Percentiles rank a stretch among this genome's conserved stretches.
These are phyloP conservation scores for Galerina marginata DNA, from an alignment of 768 basidiomycete species.

Conservation along the genomic window DNA sequence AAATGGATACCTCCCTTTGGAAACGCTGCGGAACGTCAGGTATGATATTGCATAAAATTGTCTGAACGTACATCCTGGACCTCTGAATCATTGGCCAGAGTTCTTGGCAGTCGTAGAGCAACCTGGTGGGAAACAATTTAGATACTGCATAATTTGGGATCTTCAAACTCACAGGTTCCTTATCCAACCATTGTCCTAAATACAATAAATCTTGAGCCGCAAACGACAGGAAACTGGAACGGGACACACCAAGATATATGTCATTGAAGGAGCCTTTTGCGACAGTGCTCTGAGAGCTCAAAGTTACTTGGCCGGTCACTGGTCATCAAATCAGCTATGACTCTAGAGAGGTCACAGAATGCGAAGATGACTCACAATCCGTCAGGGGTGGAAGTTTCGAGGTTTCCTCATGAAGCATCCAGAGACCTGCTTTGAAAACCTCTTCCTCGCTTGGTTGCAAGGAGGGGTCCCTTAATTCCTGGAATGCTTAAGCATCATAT, in stretches of 20 bases:
- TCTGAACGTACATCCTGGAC: constrained; percentile 37
- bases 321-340: constrained; percentile 1
- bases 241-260: constrained; percentile 41
- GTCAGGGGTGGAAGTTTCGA: constrained; percentile 46
- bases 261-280: constrained; percentile 45
- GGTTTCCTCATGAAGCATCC: constrained; percentile 43
- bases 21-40: constrained; percentile 37
- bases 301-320: constrained; percentile 49
- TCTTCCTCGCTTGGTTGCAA: constrained; percentile 35
- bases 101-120: constrained; percentile 42
- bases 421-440: constrained; percentile 42
- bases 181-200: constrained; percentile 48
- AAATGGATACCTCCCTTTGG: constrained; percentile 46
- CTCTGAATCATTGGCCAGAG: constrained; percentile 36
- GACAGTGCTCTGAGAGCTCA: constrained; percentile 33
- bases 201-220: constrained; percentile 1
- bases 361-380: constrained; percentile 38
- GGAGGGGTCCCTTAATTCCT: constrained; percentile 42
- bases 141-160: neutral
- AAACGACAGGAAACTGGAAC: neutral
- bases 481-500: neutral
- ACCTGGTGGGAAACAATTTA: constrained; percentile 32
- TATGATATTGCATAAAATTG: neutral
- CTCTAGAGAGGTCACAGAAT: neutral
- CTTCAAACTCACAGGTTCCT: constrained; percentile 33